These are phyloP conservation scores for Aspergillus sp. DNA, from an alignment of 2,329 filamentous ascomycete genomes.

Conservation along the genomic window DNA sequence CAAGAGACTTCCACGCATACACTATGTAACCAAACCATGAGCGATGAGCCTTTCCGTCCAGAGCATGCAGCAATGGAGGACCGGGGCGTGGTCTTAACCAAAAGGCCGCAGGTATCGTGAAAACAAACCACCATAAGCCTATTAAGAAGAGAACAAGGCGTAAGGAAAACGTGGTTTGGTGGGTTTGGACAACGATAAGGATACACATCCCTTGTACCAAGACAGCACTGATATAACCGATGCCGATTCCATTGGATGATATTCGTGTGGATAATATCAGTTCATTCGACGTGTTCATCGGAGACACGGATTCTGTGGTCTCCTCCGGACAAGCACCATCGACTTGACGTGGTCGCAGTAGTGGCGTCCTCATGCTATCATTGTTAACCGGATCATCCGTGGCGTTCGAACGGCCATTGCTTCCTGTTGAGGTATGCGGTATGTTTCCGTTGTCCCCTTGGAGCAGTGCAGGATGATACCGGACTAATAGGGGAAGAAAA, in stretches of 20 bases:
- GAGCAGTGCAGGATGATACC: slow-evolving; percentile 68
- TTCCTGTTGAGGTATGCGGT: neutral
- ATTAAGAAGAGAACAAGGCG: slow-evolving; percentile 84
- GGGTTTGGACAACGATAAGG: slow-evolving; percentile 68
- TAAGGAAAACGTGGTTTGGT: slow-evolving; percentile 80
- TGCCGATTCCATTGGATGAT: slow-evolving; percentile 88
- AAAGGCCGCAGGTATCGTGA: slow-evolving; percentile 82
- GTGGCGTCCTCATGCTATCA: slow-evolving; percentile 24
- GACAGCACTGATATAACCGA: slow-evolving; percentile 85
- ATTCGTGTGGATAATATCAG: slow-evolving; percentile 84
- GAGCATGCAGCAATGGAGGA: slow-evolving; percentile 64
- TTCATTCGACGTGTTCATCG: slow-evolving; percentile 56
- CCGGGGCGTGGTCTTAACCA: slow-evolving; percentile 89
- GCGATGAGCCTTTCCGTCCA: slow-evolving; percentile 37
- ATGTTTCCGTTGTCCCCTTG: slow-evolving; percentile 20
- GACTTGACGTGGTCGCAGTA: slow-evolving; percentile 21
- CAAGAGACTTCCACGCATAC: slow-evolving; percentile 85
- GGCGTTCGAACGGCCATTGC: slow-evolving; percentile 14
- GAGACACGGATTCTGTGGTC: neutral
- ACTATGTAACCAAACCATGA: slow-evolving; percentile 71
- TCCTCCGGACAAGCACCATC: slow-evolving; percentile 6
- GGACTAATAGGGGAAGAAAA: slow-evolving; percentile 85
- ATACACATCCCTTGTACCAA: slow-evolving; percentile 82
- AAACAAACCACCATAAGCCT: slow-evolving; percentile 88
- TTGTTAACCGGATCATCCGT: neutral